Evolutionary conservation across 2,329 filamentous ascomycete genomes (phyloP).

Genomic region (Coniosporium tulheliwenetii): DNA sequence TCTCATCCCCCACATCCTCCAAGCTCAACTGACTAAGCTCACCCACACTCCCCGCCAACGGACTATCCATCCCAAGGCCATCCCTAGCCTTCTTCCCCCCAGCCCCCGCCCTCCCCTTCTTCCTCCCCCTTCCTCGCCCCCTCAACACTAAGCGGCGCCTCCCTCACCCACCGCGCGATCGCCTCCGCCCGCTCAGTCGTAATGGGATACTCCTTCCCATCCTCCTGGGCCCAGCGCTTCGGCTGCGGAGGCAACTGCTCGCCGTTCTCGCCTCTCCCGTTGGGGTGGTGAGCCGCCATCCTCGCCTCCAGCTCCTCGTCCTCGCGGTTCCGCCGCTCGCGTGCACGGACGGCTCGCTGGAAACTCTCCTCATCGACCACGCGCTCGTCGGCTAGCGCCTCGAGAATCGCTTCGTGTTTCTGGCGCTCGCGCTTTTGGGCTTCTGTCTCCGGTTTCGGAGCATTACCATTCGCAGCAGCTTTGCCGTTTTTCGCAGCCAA

Average conservation of each 20-base stretch:
- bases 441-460: slow-evolving; percentile 22
- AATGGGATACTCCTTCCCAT: slow-evolving; percentile 53
- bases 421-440: slow-evolving; percentile 42
- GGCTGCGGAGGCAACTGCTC: slow-evolving; percentile 10
- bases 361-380: slow-evolving; percentile 53
- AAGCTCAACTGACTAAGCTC: not conserved
- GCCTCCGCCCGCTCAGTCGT: slow-evolving; percentile 53
- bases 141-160: slow-evolving; percentile 25
- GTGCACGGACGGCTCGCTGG: slow-evolving; percentile 44
- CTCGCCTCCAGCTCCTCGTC: slow-evolving; percentile 29
- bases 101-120: slow-evolving; percentile 18
- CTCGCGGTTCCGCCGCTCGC: slow-evolving; percentile 39
- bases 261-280: not conserved
- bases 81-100: slow-evolving; percentile 14
- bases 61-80: not conserved
- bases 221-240: slow-evolving; percentile 48
- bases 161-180: slow-evolving; percentile 52
- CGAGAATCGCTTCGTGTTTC: slow-evolving; percentile 50
- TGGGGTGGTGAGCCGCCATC: not conserved
- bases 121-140: slow-evolving; percentile 7
- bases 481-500: not conserved
- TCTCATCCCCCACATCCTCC: not conserved
- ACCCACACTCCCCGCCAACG: not conserved
- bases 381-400: slow-evolving; percentile 51
- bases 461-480: not conserved